These are phyloP conservation scores for Yamadazyma dendronema DNA, from an alignment of 1,139 yeast genomes.

Conservation along the genomic window DNA sequence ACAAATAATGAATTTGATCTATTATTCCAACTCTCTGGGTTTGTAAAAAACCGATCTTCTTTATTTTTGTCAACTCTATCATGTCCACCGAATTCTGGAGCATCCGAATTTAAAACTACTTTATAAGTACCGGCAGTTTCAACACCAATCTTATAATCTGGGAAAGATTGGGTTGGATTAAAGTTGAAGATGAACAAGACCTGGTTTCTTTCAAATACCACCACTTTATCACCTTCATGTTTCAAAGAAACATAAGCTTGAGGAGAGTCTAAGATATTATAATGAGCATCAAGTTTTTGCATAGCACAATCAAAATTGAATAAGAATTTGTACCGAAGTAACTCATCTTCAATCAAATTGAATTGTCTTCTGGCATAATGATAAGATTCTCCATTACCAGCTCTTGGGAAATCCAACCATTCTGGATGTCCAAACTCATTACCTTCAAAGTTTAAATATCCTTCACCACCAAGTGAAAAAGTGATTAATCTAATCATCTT, in stretches of 20 bases:
- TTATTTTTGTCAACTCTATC: constrained; percentile 58
- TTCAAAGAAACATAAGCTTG: constrained; percentile 88
- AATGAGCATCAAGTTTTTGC: constrained; percentile 71
- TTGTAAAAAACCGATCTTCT: constrained; percentile 58
- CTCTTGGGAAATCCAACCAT: constrained; percentile 97
- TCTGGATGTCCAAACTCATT: constrained; percentile 99
- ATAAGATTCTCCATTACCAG: constrained; percentile 81
- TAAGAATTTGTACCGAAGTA: constrained; percentile 75
- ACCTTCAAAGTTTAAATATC: constrained; percentile 93
- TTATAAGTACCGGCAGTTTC: constrained; percentile 75
- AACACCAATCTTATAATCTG: constrained; percentile 88
- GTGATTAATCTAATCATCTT: constrained; percentile 86
- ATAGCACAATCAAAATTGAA: constrained; percentile 79
- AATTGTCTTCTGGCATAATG: constrained; percentile 96
- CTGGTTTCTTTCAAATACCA: constrained; percentile 87
- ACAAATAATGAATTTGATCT: constrained; percentile 75
- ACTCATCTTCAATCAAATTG: constrained; percentile 74
- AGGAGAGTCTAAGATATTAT: constrained; percentile 70
- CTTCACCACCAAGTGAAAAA: constrained; percentile 91
- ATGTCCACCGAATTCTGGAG: constrained; percentile 76
- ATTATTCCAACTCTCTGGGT: constrained; percentile 75
- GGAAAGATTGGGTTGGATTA: constrained; percentile 78
- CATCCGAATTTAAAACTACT: constrained; percentile 75
- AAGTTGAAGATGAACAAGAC: constrained; percentile 83
- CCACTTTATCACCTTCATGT: constrained; percentile 82